These are phyloP conservation scores for Zarea fungicola DNA, from an alignment of 2,329 filamentous ascomycete genomes.

Conservation along the genomic window DNA sequence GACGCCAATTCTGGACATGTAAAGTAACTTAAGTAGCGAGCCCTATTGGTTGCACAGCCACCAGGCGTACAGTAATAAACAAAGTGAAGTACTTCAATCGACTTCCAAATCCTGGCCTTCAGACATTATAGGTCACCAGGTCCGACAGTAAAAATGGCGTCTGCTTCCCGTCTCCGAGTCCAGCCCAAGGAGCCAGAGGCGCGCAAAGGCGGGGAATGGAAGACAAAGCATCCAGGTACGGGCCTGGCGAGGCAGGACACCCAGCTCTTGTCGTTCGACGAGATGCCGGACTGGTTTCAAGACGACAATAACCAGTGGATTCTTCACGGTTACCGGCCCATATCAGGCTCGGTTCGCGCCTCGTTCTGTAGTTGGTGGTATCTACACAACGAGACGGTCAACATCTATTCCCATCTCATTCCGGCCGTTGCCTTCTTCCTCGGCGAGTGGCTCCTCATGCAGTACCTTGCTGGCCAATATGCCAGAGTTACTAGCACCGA, in stretches of 20 bases:
- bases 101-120: slow-evolving; percentile 11
- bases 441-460: slow-evolving; percentile 22
- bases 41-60: too few species aligned
- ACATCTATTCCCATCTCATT: slow-evolving; percentile 34
- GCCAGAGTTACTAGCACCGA: slow-evolving; percentile 16
- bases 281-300: slow-evolving; percentile 21
- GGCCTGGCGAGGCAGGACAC: slow-evolving; percentile 14
- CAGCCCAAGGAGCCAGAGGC: slow-evolving; percentile 14
- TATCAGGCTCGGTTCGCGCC: slow-evolving; percentile 28
- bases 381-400: slow-evolving; percentile 29
- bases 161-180: slow-evolving; percentile 15
- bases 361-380: slow-evolving; percentile 37
- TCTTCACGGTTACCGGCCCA: slow-evolving; percentile 33
- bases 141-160: slow-evolving; percentile 14
- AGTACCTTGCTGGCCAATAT: slow-evolving; percentile 19
- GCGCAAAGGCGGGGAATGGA: slow-evolving; percentile 15
- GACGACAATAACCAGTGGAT: slow-evolving; percentile 17
- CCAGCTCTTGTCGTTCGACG: slow-evolving; percentile 18
- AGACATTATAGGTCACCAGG: slow-evolving; percentile 9
- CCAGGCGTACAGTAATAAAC: too few species aligned
- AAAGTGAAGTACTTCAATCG: too few species aligned
- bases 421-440: slow-evolving; percentile 32
- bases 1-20: too few species aligned
- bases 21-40: too few species aligned
- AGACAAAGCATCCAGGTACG: slow-evolving; percentile 10